Conservation (phyloP, 2,329 filamentous ascomycete genomes). For the Trichoderma breve region DNA sequence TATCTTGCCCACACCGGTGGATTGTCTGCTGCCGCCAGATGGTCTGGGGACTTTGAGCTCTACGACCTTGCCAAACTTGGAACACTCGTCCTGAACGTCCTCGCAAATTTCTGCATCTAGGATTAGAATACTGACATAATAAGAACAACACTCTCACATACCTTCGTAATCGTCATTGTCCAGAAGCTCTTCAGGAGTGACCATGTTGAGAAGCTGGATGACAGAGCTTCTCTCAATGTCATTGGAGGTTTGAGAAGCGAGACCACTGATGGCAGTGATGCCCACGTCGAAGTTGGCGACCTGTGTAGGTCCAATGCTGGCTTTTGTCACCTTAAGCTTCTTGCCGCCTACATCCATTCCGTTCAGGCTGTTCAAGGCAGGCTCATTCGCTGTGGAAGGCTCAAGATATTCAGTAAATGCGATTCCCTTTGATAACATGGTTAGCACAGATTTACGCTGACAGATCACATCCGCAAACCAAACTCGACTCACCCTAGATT, state of each 20-base stretch:
- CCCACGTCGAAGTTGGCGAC: slow-evolving; percentile 90
- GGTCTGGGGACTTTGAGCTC: slow-evolving; percentile 94
- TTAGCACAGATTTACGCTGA: slow-evolving; percentile 29
- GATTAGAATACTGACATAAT: slow-evolving; percentile 35
- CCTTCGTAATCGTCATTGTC: slow-evolving; percentile 95
- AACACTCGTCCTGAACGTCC: slow-evolving; percentile 88
- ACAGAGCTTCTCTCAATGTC: slow-evolving; percentile 81
- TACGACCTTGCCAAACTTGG: slow-evolving; percentile 80
- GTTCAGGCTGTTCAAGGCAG: slow-evolving; percentile 87
- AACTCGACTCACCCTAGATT: slow-evolving; percentile 68
- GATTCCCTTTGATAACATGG: slow-evolving; percentile 59
- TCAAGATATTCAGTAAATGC: slow-evolving; percentile 96
- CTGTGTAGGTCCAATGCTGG: slow-evolving; percentile 92
- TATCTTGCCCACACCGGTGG: slow-evolving; percentile 92
- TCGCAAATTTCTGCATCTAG: slow-evolving; percentile 79
- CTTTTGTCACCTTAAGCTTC: slow-evolving; percentile 79
- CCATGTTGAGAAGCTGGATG: slow-evolving; percentile 95
- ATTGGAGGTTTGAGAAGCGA: slow-evolving; percentile 81
- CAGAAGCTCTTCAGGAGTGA: slow-evolving; percentile 90
- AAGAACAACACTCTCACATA: slow-evolving; percentile 32
- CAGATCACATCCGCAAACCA: neutral
- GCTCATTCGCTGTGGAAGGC: slow-evolving; percentile 65
- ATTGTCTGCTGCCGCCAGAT: slow-evolving; percentile 76
- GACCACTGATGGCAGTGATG: slow-evolving; percentile 96
- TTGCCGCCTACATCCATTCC: slow-evolving; percentile 90